Evolutionary conservation across 2,329 filamentous ascomycete species (phyloP), one percentile per base, ranked within the genome.

Genomic region (Neoascochyta sp.): DNA sequence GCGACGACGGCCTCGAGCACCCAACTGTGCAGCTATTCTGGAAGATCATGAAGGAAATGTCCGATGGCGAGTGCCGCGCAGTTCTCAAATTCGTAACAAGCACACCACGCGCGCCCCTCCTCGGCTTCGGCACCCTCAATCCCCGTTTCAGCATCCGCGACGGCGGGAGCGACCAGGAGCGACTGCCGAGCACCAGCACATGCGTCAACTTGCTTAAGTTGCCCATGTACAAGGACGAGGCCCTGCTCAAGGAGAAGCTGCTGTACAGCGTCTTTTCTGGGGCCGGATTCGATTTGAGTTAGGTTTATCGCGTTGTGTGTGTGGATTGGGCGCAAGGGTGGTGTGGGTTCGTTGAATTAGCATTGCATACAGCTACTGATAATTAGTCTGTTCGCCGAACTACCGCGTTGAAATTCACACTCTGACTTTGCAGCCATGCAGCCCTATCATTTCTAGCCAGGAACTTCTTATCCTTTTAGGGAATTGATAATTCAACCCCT

Each of bases 51-150:
- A 73, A 77, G 33, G 69, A 70, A 3, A 75, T 98, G 39, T 73
- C 73, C 7, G 89, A 95, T 50, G 71, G 71, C 13, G 85, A 96
- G 58, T 75, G 86, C 3, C 74, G 88, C 14, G 85, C 89, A 34
- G 85, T 98, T 37, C 74, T 98, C 43, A 95, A 95, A 55, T 98
- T 95, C 49, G 92, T 96, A 25, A 98, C 89, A 4, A 90, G 83
- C 16, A 95, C 92, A 7, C 90, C 92, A 0, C 74, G 92, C 20
- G 90, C 89, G 16, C 92, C 92, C 3, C 67, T 98, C 24, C 67
- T 96, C 3, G 92, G 92, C 0, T 98, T 98, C 57, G 78, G 79
- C 11, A 84, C 92, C 53, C 67, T 98, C 43, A 84, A 81, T 34
- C 92, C 92, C 3, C 72, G 74, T 21, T 98, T 98, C 61, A 90